Base-by-base conservation (phyloP, 805 yeast genomes). In the Blastobotrys attinorum region DNA sequence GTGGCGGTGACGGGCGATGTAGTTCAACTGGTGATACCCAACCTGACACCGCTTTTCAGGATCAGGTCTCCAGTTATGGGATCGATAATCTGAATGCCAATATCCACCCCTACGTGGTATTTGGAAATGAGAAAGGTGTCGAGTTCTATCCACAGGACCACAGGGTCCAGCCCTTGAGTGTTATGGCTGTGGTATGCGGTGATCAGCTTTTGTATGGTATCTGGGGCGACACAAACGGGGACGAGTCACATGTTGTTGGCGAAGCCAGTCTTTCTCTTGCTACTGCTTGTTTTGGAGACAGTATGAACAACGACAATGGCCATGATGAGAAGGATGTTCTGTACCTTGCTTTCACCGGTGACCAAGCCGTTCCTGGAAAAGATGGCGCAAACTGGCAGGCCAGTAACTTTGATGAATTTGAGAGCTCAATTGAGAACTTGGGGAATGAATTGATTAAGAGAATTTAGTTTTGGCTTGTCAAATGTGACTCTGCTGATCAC, bases 141-240 rank as follows among this genome's bases (percentile, higher is more conserved):
- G 7, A 15, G 17, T 42, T 42, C 27, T 37, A 37, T 29, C 45
- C 45, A 6, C 21, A 16, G 4, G 15, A 33, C 11, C 22, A 27
- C 15, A 41, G 45, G 25, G 22, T 42, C 31, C 17, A 31, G 41
- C 45, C 45, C 22, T 29, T 42, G 20, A 36, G 41, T 18, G 41
- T 42, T 3, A 31, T 42, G 45, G 45, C 45, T 2, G 45, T 42
- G 3, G 39, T 42, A n/a, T 42, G 45, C 34, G 32, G 25, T 22
- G 35, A 27, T 22, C 36, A 42, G 39, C 31, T 42, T 11, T 6
- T 42, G 13, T 42, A 42, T 21, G 45, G 45, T 8, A 20, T 42
- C 13, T 42, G 45, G 45, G 45, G 45, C 20, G 45, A 42, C 31
- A 42, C 45, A 4, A 37, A 37, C 21, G 45, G 45, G 7, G 40